Conservation (phyloP, 495 filamentous ascomycete species). For the Schizothecium vesticola region DNA sequence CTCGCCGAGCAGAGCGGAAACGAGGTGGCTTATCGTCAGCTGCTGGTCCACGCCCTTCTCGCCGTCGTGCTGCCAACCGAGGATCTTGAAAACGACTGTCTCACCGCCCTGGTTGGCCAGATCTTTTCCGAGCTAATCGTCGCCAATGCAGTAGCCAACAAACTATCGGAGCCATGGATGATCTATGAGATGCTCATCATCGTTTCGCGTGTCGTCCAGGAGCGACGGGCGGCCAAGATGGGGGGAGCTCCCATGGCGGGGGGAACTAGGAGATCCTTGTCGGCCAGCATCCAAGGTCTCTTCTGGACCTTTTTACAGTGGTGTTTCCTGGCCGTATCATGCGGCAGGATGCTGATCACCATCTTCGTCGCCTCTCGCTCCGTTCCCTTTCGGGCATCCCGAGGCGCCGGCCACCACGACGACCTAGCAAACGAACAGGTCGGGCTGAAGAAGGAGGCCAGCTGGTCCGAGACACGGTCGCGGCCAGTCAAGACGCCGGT, state of each 20-base stretch:
- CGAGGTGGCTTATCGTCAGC: slow-evolving; percentile 72
- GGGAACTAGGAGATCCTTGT: slow-evolving; percentile 11
- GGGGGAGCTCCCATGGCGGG: slow-evolving; percentile 5
- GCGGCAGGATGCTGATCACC: slow-evolving; percentile 56
- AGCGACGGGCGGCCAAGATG: slow-evolving; percentile 11
- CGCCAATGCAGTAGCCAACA: slow-evolving; percentile 68
- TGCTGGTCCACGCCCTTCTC: slow-evolving; percentile 71
- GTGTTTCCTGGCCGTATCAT: slow-evolving; percentile 58
- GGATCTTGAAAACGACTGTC: slow-evolving; percentile 79
- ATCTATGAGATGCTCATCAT: slow-evolving; percentile 75
- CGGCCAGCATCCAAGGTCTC: slow-evolving; percentile 28
- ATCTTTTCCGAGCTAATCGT: slow-evolving; percentile 82
- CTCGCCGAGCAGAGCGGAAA: slow-evolving; percentile 61
- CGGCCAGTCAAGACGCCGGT: slow-evolving; percentile 58
- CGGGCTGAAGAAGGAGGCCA: slow-evolving; percentile 1
- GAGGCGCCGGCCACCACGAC: slow-evolving; percentile 13
- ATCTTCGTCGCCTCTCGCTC: slow-evolving; percentile 47
- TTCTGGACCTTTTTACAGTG: slow-evolving; percentile 71
- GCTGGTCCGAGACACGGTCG: slow-evolving; percentile 7
- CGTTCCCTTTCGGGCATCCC: slow-evolving; percentile 40
- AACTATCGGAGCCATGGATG: slow-evolving; percentile 76
- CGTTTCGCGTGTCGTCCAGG: slow-evolving; percentile 23
- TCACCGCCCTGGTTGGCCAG: slow-evolving; percentile 75
- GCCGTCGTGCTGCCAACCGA: slow-evolving; percentile 84
- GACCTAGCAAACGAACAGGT: slow-evolving; percentile 15